These are phyloP conservation scores for Lactifluus subvellereus DNA, from an alignment of 768 basidiomycete species.

Conservation along the genomic window DNA sequence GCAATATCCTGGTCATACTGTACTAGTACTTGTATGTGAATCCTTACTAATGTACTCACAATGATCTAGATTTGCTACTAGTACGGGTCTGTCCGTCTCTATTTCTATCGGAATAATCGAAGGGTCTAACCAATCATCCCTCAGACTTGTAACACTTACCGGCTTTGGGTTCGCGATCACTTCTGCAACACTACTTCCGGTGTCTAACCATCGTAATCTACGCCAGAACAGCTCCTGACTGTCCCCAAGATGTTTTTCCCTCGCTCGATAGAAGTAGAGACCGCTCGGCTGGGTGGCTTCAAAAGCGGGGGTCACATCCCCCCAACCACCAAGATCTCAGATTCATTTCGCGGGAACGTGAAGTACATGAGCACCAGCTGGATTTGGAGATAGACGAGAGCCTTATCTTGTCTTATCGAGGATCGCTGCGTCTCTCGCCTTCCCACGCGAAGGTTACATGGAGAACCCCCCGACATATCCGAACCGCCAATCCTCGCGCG, in stretches of 20 bases:
- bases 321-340: not conserved
- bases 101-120: not conserved
- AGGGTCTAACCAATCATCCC: not conserved
- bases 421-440: not conserved
- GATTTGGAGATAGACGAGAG: not conserved
- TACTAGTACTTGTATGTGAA: too few relatives aligned
- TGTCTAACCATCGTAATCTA: not conserved
- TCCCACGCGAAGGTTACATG: not conserved
- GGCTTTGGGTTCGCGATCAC: constrained; percentile 3
- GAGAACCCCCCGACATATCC: not conserved
- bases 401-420: not conserved
- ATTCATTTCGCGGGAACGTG: not conserved
- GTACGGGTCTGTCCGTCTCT: not conserved
- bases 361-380: not conserved
- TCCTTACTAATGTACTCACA: not conserved
- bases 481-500: not conserved
- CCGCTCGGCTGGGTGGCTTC: constrained; percentile 30
- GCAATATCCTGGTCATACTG: constrained; percentile 30
- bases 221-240: constrained; percentile 20
- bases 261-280: constrained; percentile 64
- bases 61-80: not conserved
- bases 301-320: constrained; percentile 29
- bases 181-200: not conserved
- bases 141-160: not conserved
- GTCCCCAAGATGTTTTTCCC: constrained; percentile 71